These are phyloP conservation scores for Nigrospora sphaerica DNA, from an alignment of 2,329 filamentous ascomycete genomes.

Conservation along the genomic window DNA sequence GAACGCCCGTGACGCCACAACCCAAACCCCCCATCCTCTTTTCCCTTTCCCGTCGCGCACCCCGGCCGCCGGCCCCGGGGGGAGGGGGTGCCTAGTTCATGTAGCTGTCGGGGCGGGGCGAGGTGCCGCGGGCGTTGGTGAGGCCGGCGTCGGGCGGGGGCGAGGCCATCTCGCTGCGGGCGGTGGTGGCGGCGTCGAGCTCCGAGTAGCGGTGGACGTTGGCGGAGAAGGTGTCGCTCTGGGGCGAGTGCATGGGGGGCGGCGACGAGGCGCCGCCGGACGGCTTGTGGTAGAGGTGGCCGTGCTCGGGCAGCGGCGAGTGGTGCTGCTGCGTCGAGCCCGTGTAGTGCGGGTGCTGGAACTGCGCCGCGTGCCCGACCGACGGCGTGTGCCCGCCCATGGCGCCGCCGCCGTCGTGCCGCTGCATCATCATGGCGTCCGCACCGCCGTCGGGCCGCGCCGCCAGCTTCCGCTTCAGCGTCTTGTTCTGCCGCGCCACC, in stretches of 20 bases:
- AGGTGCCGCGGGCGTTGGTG: too few species aligned
- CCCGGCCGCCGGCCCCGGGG: too few species aligned
- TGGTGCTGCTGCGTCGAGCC: background rate
- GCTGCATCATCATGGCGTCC: background rate
- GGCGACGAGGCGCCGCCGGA: slow-evolving; percentile 1
- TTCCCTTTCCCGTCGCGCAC: too few species aligned
- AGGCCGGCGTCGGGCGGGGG: background rate
- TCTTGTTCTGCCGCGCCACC: slow-evolving; percentile 13
- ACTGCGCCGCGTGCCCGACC: background rate
- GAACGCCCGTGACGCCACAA: too few species aligned
- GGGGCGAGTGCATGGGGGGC: slow-evolving; percentile 1
- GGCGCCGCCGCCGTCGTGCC: too few species aligned
- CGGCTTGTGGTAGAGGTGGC: slow-evolving; percentile 6
- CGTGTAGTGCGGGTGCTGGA: background rate
- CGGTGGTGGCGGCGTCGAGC: slow-evolving; percentile 10
- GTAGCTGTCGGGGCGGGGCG: too few species aligned
- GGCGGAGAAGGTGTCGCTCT: background rate
- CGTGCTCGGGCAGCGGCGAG: background rate
- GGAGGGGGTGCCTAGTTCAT: too few species aligned
- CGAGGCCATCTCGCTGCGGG: slow-evolving; percentile 10
- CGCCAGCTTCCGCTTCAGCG: slow-evolving; percentile 7
- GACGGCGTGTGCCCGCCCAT: background rate
- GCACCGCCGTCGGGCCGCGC: slow-evolving; percentile 4
- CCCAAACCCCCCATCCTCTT: too few species aligned
- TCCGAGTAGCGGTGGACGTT: slow-evolving; percentile 12